Evolutionary conservation across 1,284 basidiomycete species (phyloP), one percentile per base, ranked within the genome.

Genomic region (Athelia sp.): DNA sequence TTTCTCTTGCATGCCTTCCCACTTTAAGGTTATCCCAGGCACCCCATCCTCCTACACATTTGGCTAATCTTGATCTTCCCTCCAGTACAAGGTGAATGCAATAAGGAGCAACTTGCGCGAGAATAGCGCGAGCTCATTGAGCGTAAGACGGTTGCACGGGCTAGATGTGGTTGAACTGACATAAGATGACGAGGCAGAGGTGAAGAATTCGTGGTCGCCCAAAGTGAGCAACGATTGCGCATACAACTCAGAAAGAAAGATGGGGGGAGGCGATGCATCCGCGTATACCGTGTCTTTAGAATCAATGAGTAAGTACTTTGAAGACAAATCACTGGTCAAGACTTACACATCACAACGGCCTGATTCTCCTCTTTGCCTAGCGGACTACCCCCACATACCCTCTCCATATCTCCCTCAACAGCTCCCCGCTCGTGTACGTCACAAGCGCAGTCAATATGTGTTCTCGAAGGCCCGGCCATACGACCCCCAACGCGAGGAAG

Each of bases 151-250:
- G 58, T 94, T 94, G 17, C 81, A 70, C 0, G 73, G 62, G 1
- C 64, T 57, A 19, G 58, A 52, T 10, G 60, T 45, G 35, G 54
- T 42, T 24, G 58, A 50, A 13, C 6, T 13, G 26, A 29, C 26
- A 29, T 4, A 4, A 13, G 26, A 29, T 13, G 26, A 13, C 14
- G 58, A 53, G 1, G 58, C 54, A 1, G 67, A 67, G 0, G 82
- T 79, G 62, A 95, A 95, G 69, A 99, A 98, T 65, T 99, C 96
- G 64, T 98, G 96, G 58, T 99, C 97, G 2, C 92, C 92, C 73
- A 99, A 89, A 0, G 94, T 93, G 35, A 94, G 74, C 17, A 99
- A 79, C 13, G 86, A 82, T 54, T 96, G 88, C 2, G 83, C 81
- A 65, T 98, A 96, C 17, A 98, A 68, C 50, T 95, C 88, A 6